Conservation (phyloP, 306 rosid genomes). For the Trifolium dubium region DNA sequence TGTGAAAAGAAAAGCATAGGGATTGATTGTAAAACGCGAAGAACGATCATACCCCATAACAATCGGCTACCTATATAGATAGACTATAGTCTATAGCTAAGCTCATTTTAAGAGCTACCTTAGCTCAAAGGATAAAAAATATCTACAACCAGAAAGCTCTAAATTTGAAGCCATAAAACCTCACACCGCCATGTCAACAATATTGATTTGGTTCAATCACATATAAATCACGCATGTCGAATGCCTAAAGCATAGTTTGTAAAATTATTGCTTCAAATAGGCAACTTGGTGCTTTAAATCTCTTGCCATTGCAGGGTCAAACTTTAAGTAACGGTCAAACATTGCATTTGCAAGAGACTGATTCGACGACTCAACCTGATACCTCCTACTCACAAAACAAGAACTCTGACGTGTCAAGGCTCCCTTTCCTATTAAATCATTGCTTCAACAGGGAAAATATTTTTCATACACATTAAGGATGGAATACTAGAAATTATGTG, state of each 20-base stretch:
- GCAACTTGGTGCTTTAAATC: background rate
- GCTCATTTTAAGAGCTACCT: background rate
- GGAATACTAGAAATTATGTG: conserved; percentile 21
- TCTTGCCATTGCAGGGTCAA: background rate
- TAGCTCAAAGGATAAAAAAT: background rate
- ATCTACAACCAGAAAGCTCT: conserved; percentile 24
- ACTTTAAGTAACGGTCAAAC: background rate
- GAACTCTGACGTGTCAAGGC: background rate
- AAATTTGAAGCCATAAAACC: background rate
- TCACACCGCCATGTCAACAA: conserved; percentile 11
- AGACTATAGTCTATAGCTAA: no score
- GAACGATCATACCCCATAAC: background rate
- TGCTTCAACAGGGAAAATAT: conserved; percentile 18
- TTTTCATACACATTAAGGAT: background rate
- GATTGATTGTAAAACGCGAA: background rate
- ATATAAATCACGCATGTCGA: background rate
- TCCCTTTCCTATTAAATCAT: background rate
- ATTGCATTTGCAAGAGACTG: background rate
- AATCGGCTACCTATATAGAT: background rate
- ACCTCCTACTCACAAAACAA: background rate
- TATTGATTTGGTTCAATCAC: conserved; percentile 10
- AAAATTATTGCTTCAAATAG: background rate
- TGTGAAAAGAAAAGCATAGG: background rate
- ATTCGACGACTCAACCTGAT: background rate
- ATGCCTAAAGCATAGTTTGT: background rate